Base-by-base conservation (phyloP, 257 asterid genomes). In the Nyctanthes arbortristis region DNA sequence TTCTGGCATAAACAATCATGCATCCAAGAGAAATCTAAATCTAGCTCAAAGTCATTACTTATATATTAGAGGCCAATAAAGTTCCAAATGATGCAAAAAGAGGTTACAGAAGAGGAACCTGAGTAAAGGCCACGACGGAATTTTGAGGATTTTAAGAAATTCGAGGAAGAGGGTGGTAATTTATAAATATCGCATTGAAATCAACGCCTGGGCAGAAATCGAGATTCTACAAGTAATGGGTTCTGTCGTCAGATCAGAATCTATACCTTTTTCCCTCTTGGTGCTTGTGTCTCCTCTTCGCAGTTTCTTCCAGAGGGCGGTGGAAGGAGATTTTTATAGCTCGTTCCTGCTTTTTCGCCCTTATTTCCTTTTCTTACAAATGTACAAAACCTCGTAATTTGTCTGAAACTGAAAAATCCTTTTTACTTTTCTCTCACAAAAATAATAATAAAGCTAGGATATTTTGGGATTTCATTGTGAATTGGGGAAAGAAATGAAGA, bases 231-330 rank as follows among this genome's bases (percentile, higher is more conserved):
- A 64, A 66, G 72, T 71, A 75, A 75, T 70, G 79, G 79, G 75
- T 74, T 79, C 70, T 63, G 78, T 39, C 71, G 78, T 63, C 85
- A 82, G 82, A 74, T 63, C 79, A 75, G 80, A 86, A 80, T 81
- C 82, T 81, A 77, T 70, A 73, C 87, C 82, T 80, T 79, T 76
- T 33, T 35, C 60, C 62, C 68, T 35, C 75, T 72, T 78, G 80
- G 78, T 71, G 83, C 72, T 88, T 72, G 84, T 85, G 86, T 71
- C 96, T 81, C 88, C 82, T 74, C 81, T 69, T 49, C 30, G 67
- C 49, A 31, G 31, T 6, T 54, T 47, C 22, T 37, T 55, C 49
- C 65, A 56, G 59, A 73, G 27, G 34, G 59, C 31, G 31, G 59
- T 52, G 59, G 30, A 22, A 22, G 16, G 22, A 49, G 37, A 71